Conservation (phyloP, 148 eudicot genomes). For the Rhododendron henanense region DNA sequence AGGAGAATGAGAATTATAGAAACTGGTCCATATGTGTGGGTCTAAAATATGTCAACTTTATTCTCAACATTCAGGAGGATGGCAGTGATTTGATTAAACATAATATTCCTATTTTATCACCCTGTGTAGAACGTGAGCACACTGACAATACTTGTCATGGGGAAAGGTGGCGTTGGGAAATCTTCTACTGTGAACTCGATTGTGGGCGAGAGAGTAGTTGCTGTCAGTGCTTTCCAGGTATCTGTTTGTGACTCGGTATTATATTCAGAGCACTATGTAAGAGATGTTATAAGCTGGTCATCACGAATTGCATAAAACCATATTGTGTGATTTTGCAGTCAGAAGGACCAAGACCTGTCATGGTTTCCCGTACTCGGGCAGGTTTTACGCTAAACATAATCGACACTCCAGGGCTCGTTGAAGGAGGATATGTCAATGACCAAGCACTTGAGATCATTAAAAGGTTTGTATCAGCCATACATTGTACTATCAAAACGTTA, state of each 20-base stretch:
- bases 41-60: background rate
- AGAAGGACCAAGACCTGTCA: constrained; percentile 79
- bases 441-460: constrained; percentile 73
- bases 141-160: constrained; percentile 90
- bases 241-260: background rate
- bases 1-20: background rate
- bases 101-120: background rate
- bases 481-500: background rate
- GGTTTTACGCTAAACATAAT: constrained; percentile 87
- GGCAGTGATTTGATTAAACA: background rate
- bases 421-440: constrained; percentile 91
- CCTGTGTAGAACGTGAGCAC: constrained; percentile 56
- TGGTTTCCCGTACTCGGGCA: constrained; percentile 76
- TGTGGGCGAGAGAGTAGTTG: constrained; percentile 80
- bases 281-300: background rate
- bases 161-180: constrained; percentile 97
- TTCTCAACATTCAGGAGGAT: background rate
- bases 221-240: constrained; percentile 95
- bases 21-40: background rate
- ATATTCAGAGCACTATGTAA: background rate
- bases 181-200: constrained; percentile 89
- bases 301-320: background rate
- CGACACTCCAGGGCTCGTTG: constrained; percentile 95
- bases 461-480: constrained; percentile 38
- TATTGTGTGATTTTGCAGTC: constrained; percentile 42